Evolutionary conservation across 1,139 yeast genomes (phyloP).

Genomic region (Yamadazyma friedrichii): DNA sequence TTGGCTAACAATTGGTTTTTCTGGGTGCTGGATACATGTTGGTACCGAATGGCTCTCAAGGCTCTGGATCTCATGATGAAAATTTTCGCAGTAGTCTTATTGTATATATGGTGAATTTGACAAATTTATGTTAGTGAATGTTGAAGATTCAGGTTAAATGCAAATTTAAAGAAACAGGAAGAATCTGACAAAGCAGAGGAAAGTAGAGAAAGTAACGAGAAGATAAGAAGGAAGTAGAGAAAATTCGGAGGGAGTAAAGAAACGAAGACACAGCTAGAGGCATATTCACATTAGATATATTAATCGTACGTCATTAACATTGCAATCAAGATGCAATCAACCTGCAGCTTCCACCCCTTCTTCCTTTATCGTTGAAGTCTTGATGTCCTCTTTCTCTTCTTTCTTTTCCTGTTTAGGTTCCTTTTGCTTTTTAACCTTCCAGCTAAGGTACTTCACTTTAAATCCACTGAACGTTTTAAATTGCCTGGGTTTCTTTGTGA

Average conservation of each 20-base stretch:
- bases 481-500: conserved; percentile 47
- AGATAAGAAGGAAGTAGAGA: no score
- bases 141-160: no score
- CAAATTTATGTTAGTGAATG: no score
- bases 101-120: no score
- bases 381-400: conserved; percentile 4
- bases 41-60: conserved; percentile 5
- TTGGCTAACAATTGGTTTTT: conserved; percentile 52
- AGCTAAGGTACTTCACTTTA: conserved; percentile 43
- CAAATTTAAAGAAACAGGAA: no score
- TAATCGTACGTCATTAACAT: no score
- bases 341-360: conserved; percentile 1
- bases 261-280: no score
- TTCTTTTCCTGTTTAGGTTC: conserved; percentile 9
- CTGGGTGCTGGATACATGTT: conserved; percentile 24
- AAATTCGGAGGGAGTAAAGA: no score
- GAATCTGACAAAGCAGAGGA: no score
- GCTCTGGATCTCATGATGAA: conserved; percentile 4
- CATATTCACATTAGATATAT: no score
- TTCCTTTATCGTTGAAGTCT: conserved; percentile 1
- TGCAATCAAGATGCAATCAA: not conserved
- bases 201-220: no score
- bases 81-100: conserved; percentile 4
- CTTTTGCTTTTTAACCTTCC: conserved; percentile 18
- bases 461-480: conserved; percentile 64